Evolutionary conservation across 257 asterid species (phyloP).

Genomic region (Phtheirospermum japonicum): DNA sequence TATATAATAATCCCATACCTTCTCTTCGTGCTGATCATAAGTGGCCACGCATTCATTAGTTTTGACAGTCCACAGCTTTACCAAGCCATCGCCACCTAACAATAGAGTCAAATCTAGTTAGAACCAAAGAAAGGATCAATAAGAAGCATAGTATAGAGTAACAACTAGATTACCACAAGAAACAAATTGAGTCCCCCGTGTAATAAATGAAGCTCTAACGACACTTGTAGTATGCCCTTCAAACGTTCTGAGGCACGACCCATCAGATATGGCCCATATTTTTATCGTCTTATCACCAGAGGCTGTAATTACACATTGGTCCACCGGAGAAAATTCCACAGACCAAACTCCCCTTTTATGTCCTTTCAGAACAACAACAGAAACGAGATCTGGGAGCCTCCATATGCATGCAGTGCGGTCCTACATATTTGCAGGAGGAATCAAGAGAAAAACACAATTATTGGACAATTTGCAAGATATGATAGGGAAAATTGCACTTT

Average conservation of each 20-base stretch:
- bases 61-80: slow-evolving; percentile 93
- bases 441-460: slow-evolving; percentile 15
- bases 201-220: slow-evolving; percentile 77
- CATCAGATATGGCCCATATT: slow-evolving; percentile 93
- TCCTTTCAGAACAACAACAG: slow-evolving; percentile 73
- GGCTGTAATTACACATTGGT: slow-evolving; percentile 90
- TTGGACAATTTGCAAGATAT: slow-evolving; percentile 12
- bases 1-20: slow-evolving; percentile 44
- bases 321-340: slow-evolving; percentile 99
- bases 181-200: slow-evolving; percentile 87
- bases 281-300: slow-evolving; percentile 93
- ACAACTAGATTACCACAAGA: slow-evolving; percentile 67
- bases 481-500: not conserved
- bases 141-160: slow-evolving; percentile 9
- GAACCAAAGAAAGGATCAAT: slow-evolving; percentile 8
- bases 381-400: slow-evolving; percentile 91
- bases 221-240: slow-evolving; percentile 97
- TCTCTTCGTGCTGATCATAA: slow-evolving; percentile 93
- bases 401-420: slow-evolving; percentile 95
- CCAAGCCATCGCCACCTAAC: slow-evolving; percentile 93
- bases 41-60: slow-evolving; percentile 90
- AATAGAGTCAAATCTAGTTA: slow-evolving; percentile 23
- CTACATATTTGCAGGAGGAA: slow-evolving; percentile 44
- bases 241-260: slow-evolving; percentile 88
- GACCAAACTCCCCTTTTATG: slow-evolving; percentile 98